Base-by-base conservation (phyloP, 495 filamentous ascomycete genomes). In the Talaromyces adpressus region DNA sequence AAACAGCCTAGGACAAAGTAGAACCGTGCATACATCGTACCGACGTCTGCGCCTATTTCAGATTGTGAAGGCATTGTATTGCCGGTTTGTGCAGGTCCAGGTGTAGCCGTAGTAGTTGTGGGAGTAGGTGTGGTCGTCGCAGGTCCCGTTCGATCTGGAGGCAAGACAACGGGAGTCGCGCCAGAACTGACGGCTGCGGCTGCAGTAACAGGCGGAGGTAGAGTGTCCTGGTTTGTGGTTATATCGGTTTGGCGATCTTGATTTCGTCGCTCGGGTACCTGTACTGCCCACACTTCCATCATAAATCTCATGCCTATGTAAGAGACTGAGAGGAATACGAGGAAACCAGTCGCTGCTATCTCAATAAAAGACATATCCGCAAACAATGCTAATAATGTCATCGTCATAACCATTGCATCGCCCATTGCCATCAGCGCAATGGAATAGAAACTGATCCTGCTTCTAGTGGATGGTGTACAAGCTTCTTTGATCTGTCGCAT, bases 381-480 rank as follows among this genome's bases (percentile, higher is more conserved):
- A 36, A 85, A 87, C 1, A 85, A 78, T 57, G 85, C 80, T 66
- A 92, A 71, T 51, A 87, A 82, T 69, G 91, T 80, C 51, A 89
- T 84, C 0, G 81, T 79, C 45, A 92, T 86, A 8, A 84, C 74
- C 65, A 88, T 76, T 9, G 90, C 89, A 73, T 98, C 94, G 14
- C 89, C 91, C 59, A 96, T 80, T n/a, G 90, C 80, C 86, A 97
- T 91, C 69, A 91, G 86, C 58, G 84, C 84, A 63, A 92, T 85
- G 0, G 91, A 93, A 72, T 89, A 92, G 73, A 96, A 91, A 77
- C 93, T 97, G 71, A 97, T 84, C 16, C 94, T 85, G 66, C 91
- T 93, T 51, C 91, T 79, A 0, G 93, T 98, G 1, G 93, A 97
- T n/a, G 94, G 93, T 5, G 94, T 98, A 34, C 86, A 91, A 4